A percentile compares a stretch with the other conserved stretches of the same genome.
These are phyloP conservation scores for Saccharomycopsis phalli DNA, from an alignment of 1,139 yeast species.

Conservation along the genomic window DNA sequence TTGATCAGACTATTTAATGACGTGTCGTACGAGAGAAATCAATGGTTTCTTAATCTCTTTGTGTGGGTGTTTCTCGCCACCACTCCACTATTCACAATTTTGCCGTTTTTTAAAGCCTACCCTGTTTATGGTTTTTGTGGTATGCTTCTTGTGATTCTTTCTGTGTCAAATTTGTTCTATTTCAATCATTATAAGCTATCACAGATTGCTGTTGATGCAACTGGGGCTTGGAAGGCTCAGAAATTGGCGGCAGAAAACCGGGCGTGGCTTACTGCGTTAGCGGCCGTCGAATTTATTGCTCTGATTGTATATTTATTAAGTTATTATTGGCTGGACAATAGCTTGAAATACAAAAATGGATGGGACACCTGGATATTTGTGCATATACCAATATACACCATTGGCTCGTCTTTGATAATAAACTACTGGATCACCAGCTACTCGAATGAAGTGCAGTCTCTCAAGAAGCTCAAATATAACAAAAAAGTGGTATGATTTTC, in stretches of 20 bases:
- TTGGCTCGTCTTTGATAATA: conserved; percentile 8
- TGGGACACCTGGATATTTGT: conserved; percentile 4
- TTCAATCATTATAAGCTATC: conserved; percentile 9
- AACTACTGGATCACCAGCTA: conserved; percentile 9
- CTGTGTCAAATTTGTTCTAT: conserved; percentile 8
- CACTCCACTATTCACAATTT: conserved; percentile 13
- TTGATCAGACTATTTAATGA: conserved; percentile 14
- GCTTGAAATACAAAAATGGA: neutral
- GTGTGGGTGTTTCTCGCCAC: conserved; percentile 7
- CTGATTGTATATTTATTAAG: too few species aligned
- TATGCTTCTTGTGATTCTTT: conserved; percentile 3
- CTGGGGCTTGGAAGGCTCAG: too few species aligned
- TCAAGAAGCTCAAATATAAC: conserved; percentile 11
- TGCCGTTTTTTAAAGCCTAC: conserved; percentile 9
- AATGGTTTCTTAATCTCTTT: conserved; percentile 6
- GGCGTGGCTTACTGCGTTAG: too few species aligned
- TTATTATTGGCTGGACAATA: too few species aligned
- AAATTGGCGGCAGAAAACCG: too few species aligned
- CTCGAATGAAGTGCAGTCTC: conserved; percentile 4
- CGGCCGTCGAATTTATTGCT: too few species aligned
- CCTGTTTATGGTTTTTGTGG: conserved; percentile 6
- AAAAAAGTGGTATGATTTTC: conserved; percentile 6
- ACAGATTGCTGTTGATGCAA: too few species aligned
- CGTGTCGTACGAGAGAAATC: conserved; percentile 4
- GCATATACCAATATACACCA: conserved; percentile 9